Conservation (phyloP, 768 basidiomycete genomes). For the Mycena olivaceomarginata region DNA sequence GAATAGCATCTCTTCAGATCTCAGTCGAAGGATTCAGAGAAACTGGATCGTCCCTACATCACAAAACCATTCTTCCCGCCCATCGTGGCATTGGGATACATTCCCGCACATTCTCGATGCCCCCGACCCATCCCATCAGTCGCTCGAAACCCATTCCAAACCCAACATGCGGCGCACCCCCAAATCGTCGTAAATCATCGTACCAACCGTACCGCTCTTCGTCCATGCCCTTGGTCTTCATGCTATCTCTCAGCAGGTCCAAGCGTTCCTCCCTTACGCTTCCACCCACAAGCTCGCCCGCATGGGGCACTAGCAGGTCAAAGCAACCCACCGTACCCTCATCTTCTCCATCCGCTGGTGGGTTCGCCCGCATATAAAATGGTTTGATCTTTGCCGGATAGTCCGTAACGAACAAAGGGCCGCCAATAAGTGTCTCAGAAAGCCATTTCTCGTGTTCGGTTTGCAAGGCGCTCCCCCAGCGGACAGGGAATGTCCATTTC, state of each 20-base stretch:
- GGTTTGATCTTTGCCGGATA: slow-evolving; percentile 92
- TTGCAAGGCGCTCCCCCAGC: slow-evolving; percentile 85
- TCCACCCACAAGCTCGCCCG: slow-evolving; percentile 95
- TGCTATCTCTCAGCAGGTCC: slow-evolving; percentile 68
- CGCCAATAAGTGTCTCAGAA: slow-evolving; percentile 77
- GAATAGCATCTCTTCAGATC: neutral
- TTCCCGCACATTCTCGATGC: slow-evolving; percentile 94
- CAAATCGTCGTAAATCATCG: slow-evolving; percentile 87
- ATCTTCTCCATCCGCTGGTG: slow-evolving; percentile 50
- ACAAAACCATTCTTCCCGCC: slow-evolving; percentile 87
- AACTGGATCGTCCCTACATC: slow-evolving; percentile 30
- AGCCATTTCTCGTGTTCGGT: slow-evolving; percentile 97
- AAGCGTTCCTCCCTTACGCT: slow-evolving; percentile 90
- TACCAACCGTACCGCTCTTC: slow-evolving; percentile 79
- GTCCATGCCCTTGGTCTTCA: slow-evolving; percentile 62
- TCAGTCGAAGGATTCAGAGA: neutral
- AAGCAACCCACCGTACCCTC: slow-evolving; percentile 91
- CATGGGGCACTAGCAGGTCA: slow-evolving; percentile 90
- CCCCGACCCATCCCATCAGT: slow-evolving; percentile 90
- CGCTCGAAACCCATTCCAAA: slow-evolving; percentile 98
- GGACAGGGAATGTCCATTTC: slow-evolving; percentile 52
- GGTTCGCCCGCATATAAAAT: slow-evolving; percentile 95
- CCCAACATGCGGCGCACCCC: slow-evolving; percentile 94
- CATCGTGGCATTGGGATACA: slow-evolving; percentile 95
- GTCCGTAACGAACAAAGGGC: slow-evolving; percentile 94